Percentiles rank a stretch among this genome's conserved stretches.
These are phyloP conservation scores for Picea glauca DNA, from an alignment of 75 land plant species.

Conservation along the genomic window DNA sequence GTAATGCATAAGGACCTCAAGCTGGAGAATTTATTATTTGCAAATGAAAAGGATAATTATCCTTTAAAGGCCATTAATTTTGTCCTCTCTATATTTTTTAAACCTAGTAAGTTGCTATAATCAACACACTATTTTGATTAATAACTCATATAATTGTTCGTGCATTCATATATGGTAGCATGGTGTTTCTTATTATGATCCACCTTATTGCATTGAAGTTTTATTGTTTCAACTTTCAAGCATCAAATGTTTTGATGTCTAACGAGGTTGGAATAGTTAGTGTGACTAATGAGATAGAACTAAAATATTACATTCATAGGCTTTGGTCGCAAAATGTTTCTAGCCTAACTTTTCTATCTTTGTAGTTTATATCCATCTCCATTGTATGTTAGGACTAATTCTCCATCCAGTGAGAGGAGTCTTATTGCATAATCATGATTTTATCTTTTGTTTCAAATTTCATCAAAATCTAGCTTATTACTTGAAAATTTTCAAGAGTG, in stretches of 20 bases:
- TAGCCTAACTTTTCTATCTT: background rate
- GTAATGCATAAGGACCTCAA: slow-evolving; percentile 48
- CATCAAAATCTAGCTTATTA: too few relatives aligned
- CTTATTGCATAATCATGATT: too few relatives aligned
- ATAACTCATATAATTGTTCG: background rate
- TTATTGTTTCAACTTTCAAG: background rate
- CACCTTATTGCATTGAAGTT: background rate
- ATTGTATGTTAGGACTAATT: background rate
- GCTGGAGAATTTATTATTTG: slow-evolving; percentile 5
- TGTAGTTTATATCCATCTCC: background rate
- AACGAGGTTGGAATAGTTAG: background rate
- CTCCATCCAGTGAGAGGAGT: too few relatives aligned
- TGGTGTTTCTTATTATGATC: background rate
- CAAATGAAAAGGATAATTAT: too few relatives aligned
- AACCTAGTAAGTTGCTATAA: slow-evolving; percentile 1
- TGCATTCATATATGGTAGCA: background rate
- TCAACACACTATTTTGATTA: background rate
- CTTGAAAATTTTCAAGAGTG: background rate
- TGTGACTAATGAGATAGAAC: background rate
- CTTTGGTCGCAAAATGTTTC: background rate
- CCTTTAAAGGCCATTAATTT: too few relatives aligned
- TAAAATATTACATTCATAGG: background rate
- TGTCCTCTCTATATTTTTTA: too few relatives aligned
- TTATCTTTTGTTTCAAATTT: too few relatives aligned
- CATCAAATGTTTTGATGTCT: background rate